A percentile compares a stretch with the other conserved stretches of the same genome.
Conservation (phyloP, 1,139 yeast genomes). For the Yamadazyma dushanensis region DNA sequence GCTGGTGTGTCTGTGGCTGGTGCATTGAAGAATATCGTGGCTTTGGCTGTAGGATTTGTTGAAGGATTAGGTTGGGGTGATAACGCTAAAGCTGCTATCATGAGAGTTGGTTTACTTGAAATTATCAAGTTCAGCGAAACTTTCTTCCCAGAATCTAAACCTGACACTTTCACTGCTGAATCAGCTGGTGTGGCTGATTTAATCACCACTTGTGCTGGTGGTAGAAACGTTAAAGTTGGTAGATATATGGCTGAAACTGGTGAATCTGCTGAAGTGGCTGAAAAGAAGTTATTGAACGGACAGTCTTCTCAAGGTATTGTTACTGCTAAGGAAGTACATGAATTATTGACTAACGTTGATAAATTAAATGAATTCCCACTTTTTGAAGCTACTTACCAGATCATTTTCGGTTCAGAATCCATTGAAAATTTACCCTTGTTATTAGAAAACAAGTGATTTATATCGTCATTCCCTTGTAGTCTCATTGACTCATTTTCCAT, state of each 20-base stretch:
- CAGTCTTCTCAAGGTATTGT: slow-evolving; percentile 53
- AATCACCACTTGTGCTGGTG: slow-evolving; percentile 51
- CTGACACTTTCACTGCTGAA: slow-evolving; percentile 45
- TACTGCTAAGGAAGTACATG: slow-evolving; percentile 51
- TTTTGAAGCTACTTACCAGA: slow-evolving; percentile 50
- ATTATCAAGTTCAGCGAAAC: slow-evolving; percentile 50
- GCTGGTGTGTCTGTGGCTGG: slow-evolving; percentile 95
- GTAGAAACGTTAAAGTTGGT: slow-evolving; percentile 51
- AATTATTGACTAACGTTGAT: slow-evolving; percentile 36
- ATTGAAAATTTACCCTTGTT: slow-evolving; percentile 45
- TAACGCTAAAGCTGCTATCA: slow-evolving; percentile 92
- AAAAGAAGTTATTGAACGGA: slow-evolving; percentile 47
- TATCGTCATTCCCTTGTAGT: background rate
- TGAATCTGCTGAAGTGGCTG: slow-evolving; percentile 43
- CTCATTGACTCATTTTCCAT: slow-evolving; percentile 2
- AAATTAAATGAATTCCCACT: slow-evolving; percentile 42
- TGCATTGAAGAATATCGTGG: slow-evolving; percentile 91
- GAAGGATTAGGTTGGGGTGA: slow-evolving; percentile 98
- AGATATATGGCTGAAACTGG: slow-evolving; percentile 50
- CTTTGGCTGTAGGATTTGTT: slow-evolving; percentile 91
- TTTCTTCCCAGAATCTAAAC: slow-evolving; percentile 43
- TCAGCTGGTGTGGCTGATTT: slow-evolving; percentile 55
- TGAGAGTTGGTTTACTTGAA: slow-evolving; percentile 90
- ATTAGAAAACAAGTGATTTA: slow-evolving; percentile 23
- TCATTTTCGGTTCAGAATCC: slow-evolving; percentile 41